Percentiles rank a stretch among this genome's conserved stretches.
phyloP scores from a whole-genome alignment of 2,329 filamentous ascomycete species.

The Colletotrichum sp. region DNA sequence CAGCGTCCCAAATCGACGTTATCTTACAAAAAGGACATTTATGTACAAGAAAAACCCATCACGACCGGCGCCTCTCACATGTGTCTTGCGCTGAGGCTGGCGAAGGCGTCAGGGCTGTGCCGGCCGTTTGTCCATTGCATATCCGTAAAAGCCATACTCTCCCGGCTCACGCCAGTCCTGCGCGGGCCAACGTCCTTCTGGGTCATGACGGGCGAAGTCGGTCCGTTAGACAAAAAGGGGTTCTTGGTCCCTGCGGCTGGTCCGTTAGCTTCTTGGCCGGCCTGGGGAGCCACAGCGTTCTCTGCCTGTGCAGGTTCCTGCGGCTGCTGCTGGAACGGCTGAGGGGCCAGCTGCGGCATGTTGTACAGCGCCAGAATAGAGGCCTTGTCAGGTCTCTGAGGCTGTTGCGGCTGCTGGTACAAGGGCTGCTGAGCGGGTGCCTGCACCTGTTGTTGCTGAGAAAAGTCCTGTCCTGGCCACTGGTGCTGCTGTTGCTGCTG shows the following conservation, averaged over 20 bases:
- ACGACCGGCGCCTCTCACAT: conserved; percentile 23
- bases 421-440: conserved; percentile 32
- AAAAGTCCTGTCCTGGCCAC: conserved; percentile 30
- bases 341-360: conserved; percentile 58
- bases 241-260: conserved; percentile 55
- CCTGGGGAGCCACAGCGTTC: conserved; percentile 19
- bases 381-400: conserved; percentile 67
- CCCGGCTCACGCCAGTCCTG: conserved; percentile 62
- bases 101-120: conserved; percentile 82
- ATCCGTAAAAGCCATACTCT: conserved; percentile 72
- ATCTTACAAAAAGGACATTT: conserved; percentile 3
- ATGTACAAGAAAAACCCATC: conserved; percentile 7
- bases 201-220: conserved; percentile 20
- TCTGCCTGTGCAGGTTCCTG: conserved; percentile 10
- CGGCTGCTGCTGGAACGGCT: conserved; percentile 31
- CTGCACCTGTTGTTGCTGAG: conserved; percentile 28
- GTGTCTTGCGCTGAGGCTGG: conserved; percentile 71
- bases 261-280: neutral
- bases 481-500: conserved; percentile 32
- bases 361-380: conserved; percentile 80
- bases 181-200: conserved; percentile 21
- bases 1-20: neutral
- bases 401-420: conserved; percentile 34
- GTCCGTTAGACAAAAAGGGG: conserved; percentile 54
- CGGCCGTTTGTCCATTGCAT: conserved; percentile 72